A percentile compares a stretch with the other conserved stretches of the same genome.
Evolutionary conservation across 2,329 filamentous ascomycete species (phyloP).

Genomic region (Elsinoe arachidis): DNA sequence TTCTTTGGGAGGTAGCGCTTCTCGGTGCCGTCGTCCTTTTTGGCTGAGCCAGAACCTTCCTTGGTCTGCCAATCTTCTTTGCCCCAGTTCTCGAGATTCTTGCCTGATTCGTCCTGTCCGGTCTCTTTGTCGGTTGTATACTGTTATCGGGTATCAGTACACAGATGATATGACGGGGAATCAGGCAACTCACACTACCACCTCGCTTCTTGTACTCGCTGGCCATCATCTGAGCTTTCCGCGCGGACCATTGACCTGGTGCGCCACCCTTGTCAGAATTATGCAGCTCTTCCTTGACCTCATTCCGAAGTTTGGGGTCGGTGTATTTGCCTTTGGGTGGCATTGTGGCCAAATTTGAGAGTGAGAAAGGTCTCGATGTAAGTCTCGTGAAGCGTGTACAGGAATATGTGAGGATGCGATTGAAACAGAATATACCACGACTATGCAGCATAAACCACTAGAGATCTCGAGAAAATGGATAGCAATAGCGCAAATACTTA

Average conservation of each 20-base stretch:
- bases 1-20: slow-evolving; percentile 41
- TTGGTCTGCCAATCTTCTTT: slow-evolving; percentile 45
- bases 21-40: slow-evolving; percentile 35
- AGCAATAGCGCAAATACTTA: not conserved
- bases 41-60: slow-evolving; percentile 38
- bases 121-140: slow-evolving; percentile 39
- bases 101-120: slow-evolving; percentile 36
- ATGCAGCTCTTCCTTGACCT: slow-evolving; percentile 41
- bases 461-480: not conserved
- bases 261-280: slow-evolving; percentile 39
- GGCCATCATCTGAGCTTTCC: slow-evolving; percentile 31
- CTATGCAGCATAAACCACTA: too few species aligned
- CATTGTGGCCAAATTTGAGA: slow-evolving; percentile 25
- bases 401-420: not conserved
- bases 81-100: slow-evolving; percentile 38
- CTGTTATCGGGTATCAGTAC: not conserved
- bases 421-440: too few species aligned
- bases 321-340: slow-evolving; percentile 41
- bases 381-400: not conserved
- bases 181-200: slow-evolving; percentile 22
- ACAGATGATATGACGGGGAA: not conserved
- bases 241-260: slow-evolving; percentile 42
- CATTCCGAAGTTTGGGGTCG: slow-evolving; percentile 37
- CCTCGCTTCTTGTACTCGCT: slow-evolving; percentile 35
- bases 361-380: not conserved